Evolutionary conservation across 1,284 basidiomycete species (phyloP).

Genomic region (Ganoderma sinense): DNA sequence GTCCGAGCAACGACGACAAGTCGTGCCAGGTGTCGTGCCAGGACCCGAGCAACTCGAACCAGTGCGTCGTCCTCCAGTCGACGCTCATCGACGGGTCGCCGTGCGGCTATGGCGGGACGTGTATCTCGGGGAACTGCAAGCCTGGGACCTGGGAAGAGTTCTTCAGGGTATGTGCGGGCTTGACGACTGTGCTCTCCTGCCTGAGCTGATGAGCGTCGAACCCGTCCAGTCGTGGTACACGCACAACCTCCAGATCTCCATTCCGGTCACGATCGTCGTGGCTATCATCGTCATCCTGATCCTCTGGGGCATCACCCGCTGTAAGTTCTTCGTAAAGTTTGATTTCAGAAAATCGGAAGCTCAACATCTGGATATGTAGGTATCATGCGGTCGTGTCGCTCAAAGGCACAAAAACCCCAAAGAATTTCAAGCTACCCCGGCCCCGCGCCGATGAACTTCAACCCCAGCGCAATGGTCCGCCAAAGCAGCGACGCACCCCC

Average conservation of each 20-base stretch:
- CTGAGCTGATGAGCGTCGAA: background rate
- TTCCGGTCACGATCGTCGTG: slow-evolving; percentile 81
- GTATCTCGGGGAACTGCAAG: slow-evolving; percentile 71
- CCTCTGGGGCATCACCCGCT: slow-evolving; percentile 26
- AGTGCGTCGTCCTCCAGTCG: slow-evolving; percentile 82
- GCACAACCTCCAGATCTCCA: slow-evolving; percentile 81
- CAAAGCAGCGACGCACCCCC: slow-evolving; percentile 3
- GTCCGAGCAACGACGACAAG: slow-evolving; percentile 68
- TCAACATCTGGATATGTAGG: slow-evolving; percentile 2
- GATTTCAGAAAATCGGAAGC: background rate
- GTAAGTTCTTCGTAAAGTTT: slow-evolving; percentile 13
- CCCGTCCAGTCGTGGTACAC: slow-evolving; percentile 68
- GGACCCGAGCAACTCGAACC: slow-evolving; percentile 67
- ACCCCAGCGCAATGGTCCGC: slow-evolving; percentile 21
- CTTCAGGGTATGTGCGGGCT: slow-evolving; percentile 64
- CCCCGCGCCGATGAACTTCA: slow-evolving; percentile 21
- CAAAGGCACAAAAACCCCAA: slow-evolving; percentile 14
- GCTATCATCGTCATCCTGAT: slow-evolving; percentile 64
- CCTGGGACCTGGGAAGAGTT: slow-evolving; percentile 69
- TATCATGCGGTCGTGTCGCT: slow-evolving; percentile 16
- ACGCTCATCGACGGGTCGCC: slow-evolving; percentile 86
- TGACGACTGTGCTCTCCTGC: background rate
- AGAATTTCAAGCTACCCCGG: slow-evolving; percentile 28
- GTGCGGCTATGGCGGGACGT: slow-evolving; percentile 82
- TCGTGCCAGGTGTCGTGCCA: slow-evolving; percentile 85